Conservation (phyloP, 352 stramenopile genomes). For the Phytophthora capsici region DNA sequence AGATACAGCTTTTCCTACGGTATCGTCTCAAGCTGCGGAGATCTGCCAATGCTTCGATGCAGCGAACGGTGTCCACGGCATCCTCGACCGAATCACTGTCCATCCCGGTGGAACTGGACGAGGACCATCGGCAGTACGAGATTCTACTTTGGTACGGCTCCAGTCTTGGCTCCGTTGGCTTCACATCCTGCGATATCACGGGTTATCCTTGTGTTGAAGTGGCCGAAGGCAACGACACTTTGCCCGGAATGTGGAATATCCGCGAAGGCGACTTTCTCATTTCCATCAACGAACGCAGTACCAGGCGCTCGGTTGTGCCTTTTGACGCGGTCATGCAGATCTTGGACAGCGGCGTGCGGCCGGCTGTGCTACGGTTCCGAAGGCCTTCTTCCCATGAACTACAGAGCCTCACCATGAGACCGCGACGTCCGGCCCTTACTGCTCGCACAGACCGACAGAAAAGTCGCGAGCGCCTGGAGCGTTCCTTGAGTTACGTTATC, state of each 20-base stretch:
- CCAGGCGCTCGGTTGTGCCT: conserved; percentile 40
- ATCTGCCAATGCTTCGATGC: conserved; percentile 23
- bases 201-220: conserved; percentile 60
- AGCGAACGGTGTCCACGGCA: conserved; percentile 33
- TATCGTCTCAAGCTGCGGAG: conserved; percentile 34
- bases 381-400: conserved; percentile 57
- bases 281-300: conserved; percentile 62
- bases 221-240: conserved; percentile 60
- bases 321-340: conserved; percentile 64
- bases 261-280: conserved; percentile 67
- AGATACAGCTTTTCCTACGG: conserved; percentile 47
- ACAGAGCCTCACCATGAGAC: conserved; percentile 32
- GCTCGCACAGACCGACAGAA: conserved; percentile 38
- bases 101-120: conserved; percentile 40
- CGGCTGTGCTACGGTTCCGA: conserved; percentile 66
- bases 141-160: conserved; percentile 72
- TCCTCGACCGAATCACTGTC: conserved; percentile 39
- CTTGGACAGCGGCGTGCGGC: conserved; percentile 63
- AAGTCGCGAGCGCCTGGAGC: conserved; percentile 58
- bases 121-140: conserved; percentile 55
- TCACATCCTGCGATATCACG: conserved; percentile 53
- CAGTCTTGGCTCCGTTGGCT: conserved; percentile 51
- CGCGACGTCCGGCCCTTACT: conserved; percentile 11
- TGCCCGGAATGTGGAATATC: conserved; percentile 75
- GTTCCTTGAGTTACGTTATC: conserved; percentile 67